phyloP scores from a whole-genome alignment of 306 rosid species.

The Acacia confusa region DNA sequence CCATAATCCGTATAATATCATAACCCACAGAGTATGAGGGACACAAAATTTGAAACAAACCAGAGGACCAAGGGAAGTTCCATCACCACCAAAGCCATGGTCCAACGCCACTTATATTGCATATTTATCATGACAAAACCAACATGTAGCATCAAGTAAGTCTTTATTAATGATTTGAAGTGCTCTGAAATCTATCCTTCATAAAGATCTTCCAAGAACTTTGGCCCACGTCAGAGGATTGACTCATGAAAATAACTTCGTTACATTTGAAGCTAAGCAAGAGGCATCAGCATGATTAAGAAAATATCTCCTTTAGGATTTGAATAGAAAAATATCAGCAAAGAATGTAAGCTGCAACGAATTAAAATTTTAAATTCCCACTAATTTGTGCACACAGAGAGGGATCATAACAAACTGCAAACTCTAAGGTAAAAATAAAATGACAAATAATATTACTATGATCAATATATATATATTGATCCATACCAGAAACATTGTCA shows the following conservation, averaged over 20 bases:
- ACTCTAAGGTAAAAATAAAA: neutral
- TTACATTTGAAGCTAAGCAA: neutral
- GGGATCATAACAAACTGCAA: neutral
- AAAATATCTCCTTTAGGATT: neutral
- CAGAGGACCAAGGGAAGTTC: neutral
- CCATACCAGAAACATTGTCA: constrained; percentile 57
- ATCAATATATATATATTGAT: constrained; percentile 13
- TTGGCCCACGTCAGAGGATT: neutral
- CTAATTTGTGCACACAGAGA: neutral
- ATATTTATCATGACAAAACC: neutral
- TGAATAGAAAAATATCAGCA: neutral
- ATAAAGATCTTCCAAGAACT: neutral
- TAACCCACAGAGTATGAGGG: neutral
- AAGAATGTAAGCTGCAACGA: constrained; percentile 3
- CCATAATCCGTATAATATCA: neutral
- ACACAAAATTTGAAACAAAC: neutral
- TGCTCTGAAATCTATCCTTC: neutral
- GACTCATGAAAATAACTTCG: neutral
- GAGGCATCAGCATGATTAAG: neutral
- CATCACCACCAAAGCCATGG: neutral
- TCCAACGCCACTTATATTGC: neutral
- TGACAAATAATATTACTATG: neutral
- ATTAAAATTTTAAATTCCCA: neutral
- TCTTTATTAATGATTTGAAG: neutral
- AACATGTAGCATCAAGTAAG: neutral